These are phyloP conservation scores for Saksenaea vasiformis DNA, from an alignment of 371 early-diverging fungal species.

Conservation along the genomic window DNA sequence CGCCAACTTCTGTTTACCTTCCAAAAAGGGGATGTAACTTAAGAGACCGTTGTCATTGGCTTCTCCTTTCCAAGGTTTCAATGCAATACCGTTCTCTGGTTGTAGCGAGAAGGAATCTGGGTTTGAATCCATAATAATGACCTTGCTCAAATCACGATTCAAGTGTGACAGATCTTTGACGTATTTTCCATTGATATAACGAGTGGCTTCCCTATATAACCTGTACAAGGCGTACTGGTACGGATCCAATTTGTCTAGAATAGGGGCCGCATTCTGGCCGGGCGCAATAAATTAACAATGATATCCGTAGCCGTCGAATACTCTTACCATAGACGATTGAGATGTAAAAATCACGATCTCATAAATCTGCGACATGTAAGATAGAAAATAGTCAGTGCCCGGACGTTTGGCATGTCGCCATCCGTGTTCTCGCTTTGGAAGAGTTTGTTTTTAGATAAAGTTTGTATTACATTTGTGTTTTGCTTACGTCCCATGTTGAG, in stretches of 20 bases:
- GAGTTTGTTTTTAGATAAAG: too few species aligned
- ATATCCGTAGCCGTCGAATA: not conserved
- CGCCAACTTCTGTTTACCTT: constrained; percentile 50
- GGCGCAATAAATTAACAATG: constrained; percentile 8
- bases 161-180: constrained; percentile 91
- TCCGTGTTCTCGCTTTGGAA: constrained; percentile 72
- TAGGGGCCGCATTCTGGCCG: constrained; percentile 73
- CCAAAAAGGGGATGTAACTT: constrained; percentile 89
- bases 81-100: constrained; percentile 87
- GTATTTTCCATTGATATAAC: constrained; percentile 81
- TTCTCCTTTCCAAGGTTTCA: constrained; percentile 89
- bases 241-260: constrained; percentile 90
- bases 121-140: constrained; percentile 91
- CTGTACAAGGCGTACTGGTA: constrained; percentile 83
- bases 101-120: constrained; percentile 81
- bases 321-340: constrained; percentile 65
- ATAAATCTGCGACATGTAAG: constrained; percentile 86
- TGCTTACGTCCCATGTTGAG: constrained; percentile 87
- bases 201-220: constrained; percentile 88
- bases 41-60: constrained; percentile 79
- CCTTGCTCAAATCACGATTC: constrained; percentile 91
- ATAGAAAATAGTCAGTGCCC: constrained; percentile 92
- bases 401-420: constrained; percentile 97
- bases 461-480: not conserved
- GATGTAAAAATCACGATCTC: constrained; percentile 96